A percentile compares a stretch with the other conserved stretches of the same genome.
phyloP scores from a whole-genome alignment of 2,329 filamentous ascomycete species.

The Talaromyces islandicus region DNA sequence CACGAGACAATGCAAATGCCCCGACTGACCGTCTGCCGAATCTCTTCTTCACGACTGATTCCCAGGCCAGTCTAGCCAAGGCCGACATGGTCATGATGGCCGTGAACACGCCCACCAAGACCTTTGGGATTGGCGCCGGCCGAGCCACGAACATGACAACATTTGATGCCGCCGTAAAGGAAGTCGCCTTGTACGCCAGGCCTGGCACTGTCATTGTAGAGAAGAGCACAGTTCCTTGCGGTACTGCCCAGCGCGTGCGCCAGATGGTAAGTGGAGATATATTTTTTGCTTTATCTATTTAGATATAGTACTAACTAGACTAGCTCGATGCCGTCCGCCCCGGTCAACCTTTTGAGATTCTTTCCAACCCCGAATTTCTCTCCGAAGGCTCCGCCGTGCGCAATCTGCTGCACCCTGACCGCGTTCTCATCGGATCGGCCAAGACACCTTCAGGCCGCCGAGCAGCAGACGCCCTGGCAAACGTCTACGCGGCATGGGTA shows the following conservation, averaged over 20 bases:
- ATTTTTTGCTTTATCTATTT: too few relatives aligned
- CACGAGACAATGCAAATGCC: slow-evolving; percentile 13
- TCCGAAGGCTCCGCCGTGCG: slow-evolving; percentile 70
- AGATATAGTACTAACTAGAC: neutral
- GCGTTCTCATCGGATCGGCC: slow-evolving; percentile 68
- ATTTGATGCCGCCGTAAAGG: slow-evolving; percentile 63
- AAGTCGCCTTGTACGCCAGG: slow-evolving; percentile 61
- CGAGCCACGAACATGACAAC: slow-evolving; percentile 67
- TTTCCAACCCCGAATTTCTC: slow-evolving; percentile 77
- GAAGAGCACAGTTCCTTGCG: slow-evolving; percentile 74
- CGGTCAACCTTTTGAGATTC: slow-evolving; percentile 63
- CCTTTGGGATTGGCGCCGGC: slow-evolving; percentile 61
- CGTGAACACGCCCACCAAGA: slow-evolving; percentile 76
- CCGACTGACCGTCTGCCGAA: slow-evolving; percentile 53
- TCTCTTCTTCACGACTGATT: slow-evolving; percentile 66
- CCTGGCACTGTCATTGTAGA: slow-evolving; percentile 69
- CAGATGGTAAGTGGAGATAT: slow-evolving; percentile 51
- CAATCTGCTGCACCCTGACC: slow-evolving; percentile 64
- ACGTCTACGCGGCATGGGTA: slow-evolving; percentile 68
- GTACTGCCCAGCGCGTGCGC: slow-evolving; percentile 64
- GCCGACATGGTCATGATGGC: slow-evolving; percentile 70
- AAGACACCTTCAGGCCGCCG: slow-evolving; percentile 53
- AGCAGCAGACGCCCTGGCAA: slow-evolving; percentile 59
- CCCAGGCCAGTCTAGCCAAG: slow-evolving; percentile 55
- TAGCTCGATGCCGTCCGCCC: slow-evolving; percentile 43